Conservation (phyloP, 768 basidiomycete species). For the Collybia sp. region DNA sequence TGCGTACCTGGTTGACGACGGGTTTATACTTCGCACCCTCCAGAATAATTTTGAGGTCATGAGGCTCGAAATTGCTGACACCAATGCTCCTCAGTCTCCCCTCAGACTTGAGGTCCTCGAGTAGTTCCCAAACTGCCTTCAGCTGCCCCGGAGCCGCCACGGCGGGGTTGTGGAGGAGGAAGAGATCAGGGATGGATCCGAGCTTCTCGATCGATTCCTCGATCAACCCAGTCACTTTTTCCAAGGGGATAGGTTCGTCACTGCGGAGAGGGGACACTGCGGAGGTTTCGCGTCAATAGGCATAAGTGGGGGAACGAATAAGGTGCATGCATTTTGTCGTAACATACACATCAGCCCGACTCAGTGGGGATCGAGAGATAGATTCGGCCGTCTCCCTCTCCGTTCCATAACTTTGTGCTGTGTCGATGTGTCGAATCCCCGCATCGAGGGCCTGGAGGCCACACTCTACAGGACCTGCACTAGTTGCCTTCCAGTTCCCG, state of each 20-base stretch:
- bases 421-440: conserved; percentile 49
- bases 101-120: conserved; percentile 44
- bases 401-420: conserved; percentile 44
- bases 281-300: not conserved
- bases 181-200: conserved; percentile 44
- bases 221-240: conserved; percentile 35
- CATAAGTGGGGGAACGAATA: not conserved
- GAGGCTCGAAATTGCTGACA: conserved; percentile 48
- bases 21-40: conserved; percentile 43
- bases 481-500: conserved; percentile 21
- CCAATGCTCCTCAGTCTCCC: conserved; percentile 39
- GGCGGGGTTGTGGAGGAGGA: conserved; percentile 43
- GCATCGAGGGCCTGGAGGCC: conserved; percentile 27
- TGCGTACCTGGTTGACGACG: conserved; percentile 47
- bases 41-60: conserved; percentile 37
- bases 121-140: conserved; percentile 39
- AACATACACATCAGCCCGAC: conserved; percentile 41
- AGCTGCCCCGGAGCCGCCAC: conserved; percentile 19
- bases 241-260: conserved; percentile 16
- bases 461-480: conserved; percentile 25
- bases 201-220: conserved; percentile 43
- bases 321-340: conserved; percentile 36
- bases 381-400: conserved; percentile 38
- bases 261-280: conserved; percentile 9
- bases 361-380: conserved; percentile 24